Percentiles rank a stretch among this genome's conserved stretches.
Conservation (phyloP, 2,329 filamentous ascomycete genomes). For the Amauroascus niger region DNA sequence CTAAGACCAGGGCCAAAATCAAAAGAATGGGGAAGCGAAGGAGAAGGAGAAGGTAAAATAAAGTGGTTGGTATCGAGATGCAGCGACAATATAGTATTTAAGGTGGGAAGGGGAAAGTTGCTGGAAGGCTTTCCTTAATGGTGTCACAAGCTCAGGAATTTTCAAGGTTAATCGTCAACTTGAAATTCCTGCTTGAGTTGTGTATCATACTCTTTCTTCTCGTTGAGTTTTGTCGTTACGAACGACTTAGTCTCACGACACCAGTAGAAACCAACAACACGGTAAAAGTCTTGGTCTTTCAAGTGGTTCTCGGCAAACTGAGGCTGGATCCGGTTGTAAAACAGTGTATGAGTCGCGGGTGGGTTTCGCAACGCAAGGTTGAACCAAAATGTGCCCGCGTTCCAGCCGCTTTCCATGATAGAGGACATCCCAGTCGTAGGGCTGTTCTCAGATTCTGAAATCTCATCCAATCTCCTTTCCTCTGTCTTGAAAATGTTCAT, state of each 20-base stretch:
- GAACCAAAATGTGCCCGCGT: conserved; percentile 22
- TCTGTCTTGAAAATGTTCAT: conserved; percentile 18
- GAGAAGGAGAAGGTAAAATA: too few species aligned
- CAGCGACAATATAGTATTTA: too few species aligned
- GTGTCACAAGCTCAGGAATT: too few species aligned
- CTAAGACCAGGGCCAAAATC: too few species aligned
- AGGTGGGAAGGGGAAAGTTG: too few species aligned
- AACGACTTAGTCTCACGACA: conserved; percentile 5
- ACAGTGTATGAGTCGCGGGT: conserved; percentile 20
- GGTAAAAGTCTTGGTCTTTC: conserved; percentile 14
- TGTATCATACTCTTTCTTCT: conserved; percentile 18
- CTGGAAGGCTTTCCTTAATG: too few species aligned
- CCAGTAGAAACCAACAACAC: conserved; percentile 17
- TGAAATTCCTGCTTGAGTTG: too few species aligned
- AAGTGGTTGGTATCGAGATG: too few species aligned
- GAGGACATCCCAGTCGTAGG: neutral
- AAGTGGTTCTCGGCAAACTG: conserved; percentile 13
- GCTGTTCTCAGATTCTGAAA: neutral
- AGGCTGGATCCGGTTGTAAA: conserved; percentile 19
- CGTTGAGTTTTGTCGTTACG: conserved; percentile 16
- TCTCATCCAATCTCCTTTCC: conserved; percentile 2
- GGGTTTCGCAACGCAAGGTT: conserved; percentile 20
- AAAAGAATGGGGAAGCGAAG: too few species aligned
- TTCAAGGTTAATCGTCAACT: too few species aligned
- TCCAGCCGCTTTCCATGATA: conserved; percentile 16